Base-by-base conservation (phyloP, 1,139 yeast genomes). In the Debaryomyces sp. region DNA sequence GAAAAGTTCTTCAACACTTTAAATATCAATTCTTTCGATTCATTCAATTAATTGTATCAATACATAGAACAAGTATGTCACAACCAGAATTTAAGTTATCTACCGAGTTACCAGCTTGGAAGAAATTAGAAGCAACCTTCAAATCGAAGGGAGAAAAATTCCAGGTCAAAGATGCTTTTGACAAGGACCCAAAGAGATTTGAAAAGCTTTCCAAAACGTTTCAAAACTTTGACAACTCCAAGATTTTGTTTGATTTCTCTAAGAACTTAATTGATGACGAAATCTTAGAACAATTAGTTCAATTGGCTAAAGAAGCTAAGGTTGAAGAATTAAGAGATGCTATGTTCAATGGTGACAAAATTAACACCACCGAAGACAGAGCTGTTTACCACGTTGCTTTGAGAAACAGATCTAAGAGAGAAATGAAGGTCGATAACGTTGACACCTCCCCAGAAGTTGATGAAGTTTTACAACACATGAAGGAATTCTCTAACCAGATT, bases 311-410 rank as follows among this genome's bases (percentile, higher is more conserved):
- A 68, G 96, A 94, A 71, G 92, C 97, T 58, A 82, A 85, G 51
- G 92, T 94, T 57, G 96, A 90, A 68, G 71, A 79, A 52, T 84
- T 94, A 68, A 85, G 99, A 69, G 95, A 92, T 62, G 89, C 82
- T 51, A 85, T 94, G 90, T 94, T 94, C 68, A 82, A 81, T 30
- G 99, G 99, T 67, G 89, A 86, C 52, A 91, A 90, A 75, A 91
- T 94, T 79, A 94, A 94, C 80, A 82, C 84, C 73, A 94, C 99
- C 53, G 99, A 94, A 75, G 88, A 84, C 71, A 86, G 99, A 70
- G 98, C 99, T 34, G 99, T 94, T 48, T 94, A 81, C 81, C 99
- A 94, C 75, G 90, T 85, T 61, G 99, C 98, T 35, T 82, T 94
- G 62, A 88, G 99, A 81, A 94, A 95, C 82, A 87, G 92, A 71